Conservation (phyloP, 768 basidiomycete genomes). For the Leccinum disarticulatum region DNA sequence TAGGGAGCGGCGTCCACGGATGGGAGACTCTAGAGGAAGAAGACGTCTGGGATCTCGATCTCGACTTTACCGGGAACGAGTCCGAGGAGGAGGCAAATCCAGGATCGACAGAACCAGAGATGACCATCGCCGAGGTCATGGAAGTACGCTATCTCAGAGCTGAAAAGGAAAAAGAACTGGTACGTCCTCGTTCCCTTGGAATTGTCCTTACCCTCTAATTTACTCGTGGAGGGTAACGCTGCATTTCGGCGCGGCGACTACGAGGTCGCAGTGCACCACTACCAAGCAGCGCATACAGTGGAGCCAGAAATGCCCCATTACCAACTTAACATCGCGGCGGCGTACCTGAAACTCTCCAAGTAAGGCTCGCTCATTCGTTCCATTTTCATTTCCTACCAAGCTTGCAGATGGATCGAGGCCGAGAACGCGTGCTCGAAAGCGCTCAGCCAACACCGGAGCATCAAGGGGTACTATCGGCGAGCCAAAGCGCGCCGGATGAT, state of each 20-base stretch:
- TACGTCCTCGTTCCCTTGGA: constrained; percentile 27
- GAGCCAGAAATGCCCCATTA: constrained; percentile 77
- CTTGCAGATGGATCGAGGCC: constrained; percentile 65
- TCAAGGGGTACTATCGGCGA: constrained; percentile 70
- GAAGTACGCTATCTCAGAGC: constrained; percentile 71
- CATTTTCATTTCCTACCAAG: constrained; percentile 15
- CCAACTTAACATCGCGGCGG: constrained; percentile 74
- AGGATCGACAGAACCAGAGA: constrained; percentile 32
- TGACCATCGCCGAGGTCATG: constrained; percentile 75
- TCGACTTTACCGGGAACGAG: constrained; percentile 62
- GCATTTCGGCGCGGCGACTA: constrained; percentile 68
- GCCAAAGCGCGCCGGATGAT: constrained; percentile 67
- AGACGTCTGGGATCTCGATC: constrained; percentile 70
- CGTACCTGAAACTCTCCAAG: constrained; percentile 69
- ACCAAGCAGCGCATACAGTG: constrained; percentile 58
- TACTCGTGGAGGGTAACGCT: constrained; percentile 53
- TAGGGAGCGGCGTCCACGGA: constrained; percentile 60
- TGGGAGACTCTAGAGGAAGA: constrained; percentile 79
- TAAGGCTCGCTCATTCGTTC: constrained; percentile 27
- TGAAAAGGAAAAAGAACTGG: constrained; percentile 70
- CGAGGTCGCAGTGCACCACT: constrained; percentile 52
- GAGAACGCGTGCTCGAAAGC: constrained; percentile 70
- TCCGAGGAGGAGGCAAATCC: constrained; percentile 49
- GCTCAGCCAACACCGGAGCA: constrained; percentile 60
- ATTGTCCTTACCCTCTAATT: constrained; percentile 5